Evolutionary conservation across 2,329 filamentous ascomycete genomes (phyloP).

Genomic region (Cladophialophora exuberans): DNA sequence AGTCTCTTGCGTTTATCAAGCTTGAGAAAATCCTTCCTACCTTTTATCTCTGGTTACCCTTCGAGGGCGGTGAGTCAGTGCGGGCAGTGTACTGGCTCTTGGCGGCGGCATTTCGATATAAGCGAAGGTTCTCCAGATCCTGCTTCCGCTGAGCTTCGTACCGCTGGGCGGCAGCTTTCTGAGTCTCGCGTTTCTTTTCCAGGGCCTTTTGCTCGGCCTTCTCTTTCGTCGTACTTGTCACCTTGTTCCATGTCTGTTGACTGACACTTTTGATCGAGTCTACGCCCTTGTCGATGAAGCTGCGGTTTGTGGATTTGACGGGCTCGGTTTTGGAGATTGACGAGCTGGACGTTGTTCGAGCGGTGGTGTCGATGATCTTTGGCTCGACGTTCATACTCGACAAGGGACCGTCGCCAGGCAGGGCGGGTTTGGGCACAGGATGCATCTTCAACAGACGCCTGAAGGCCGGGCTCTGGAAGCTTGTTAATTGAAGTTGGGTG

Average conservation of each 20-base stretch:
- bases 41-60: too few relatives aligned
- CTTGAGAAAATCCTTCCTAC: too few relatives aligned
- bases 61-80: not conserved
- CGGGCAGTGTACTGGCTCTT: not conserved
- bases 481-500: slow-evolving; percentile 15
- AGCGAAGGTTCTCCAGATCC: slow-evolving; percentile 20
- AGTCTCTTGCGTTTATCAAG: too few relatives aligned
- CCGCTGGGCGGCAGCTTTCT: slow-evolving; percentile 9
- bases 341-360: not conserved
- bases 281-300: slow-evolving; percentile 43
- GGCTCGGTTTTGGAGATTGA: slow-evolving; percentile 3
- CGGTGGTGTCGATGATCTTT: slow-evolving; percentile 5
- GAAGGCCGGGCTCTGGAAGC: slow-evolving; percentile 11
- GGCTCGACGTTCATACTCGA: slow-evolving; percentile 23
- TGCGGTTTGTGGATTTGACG: slow-evolving; percentile 26
- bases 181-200: slow-evolving; percentile 11
- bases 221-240: slow-evolving; percentile 8
- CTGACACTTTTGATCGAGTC: slow-evolving; percentile 37
- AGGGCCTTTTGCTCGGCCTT: slow-evolving; percentile 11
- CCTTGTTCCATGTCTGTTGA: slow-evolving; percentile 12
- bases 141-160: slow-evolving; percentile 25
- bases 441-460: slow-evolving; percentile 5
- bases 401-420: not conserved
- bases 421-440: slow-evolving; percentile 5
- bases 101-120: slow-evolving; percentile 17